Evolutionary conservation across 1,139 yeast species (phyloP), one percentile per base, ranked within the genome.

Genomic region (Candida pseudocylindracea): DNA sequence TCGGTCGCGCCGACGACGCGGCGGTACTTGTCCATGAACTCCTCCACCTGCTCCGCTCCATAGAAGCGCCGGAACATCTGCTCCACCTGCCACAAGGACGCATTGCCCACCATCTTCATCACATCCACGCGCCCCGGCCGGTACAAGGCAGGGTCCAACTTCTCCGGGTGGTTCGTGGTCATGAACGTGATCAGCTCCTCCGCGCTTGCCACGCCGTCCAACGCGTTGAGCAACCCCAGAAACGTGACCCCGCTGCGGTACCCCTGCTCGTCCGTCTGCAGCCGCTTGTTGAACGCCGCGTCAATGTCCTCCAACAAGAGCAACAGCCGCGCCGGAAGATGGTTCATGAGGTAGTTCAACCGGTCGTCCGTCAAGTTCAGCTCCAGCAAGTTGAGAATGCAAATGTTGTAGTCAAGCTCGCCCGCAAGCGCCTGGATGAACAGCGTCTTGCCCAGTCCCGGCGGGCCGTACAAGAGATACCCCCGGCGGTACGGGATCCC

Each of bases 401-500:
- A 91, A 43, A 88, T 88, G 49, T 85, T 85, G 53, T 88, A 88
- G 51, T 91, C 96, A 45, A 88, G 60, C 41, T 85, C 93, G 26
- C 96, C 99, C 0, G 98, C 98, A 36, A 88, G 58, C 0, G 98
- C 95, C 49, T 88, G 96, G 38, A 91, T 88, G 40, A 81, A 80
- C 42, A 93, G 78, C 2, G 96, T 81, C 48, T 88, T 88, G 35
- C 99, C 99, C 41, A 91, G 73, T 1, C 99, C 99, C 0, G 99
- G 99, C 1, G 99, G 98, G 0, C 99, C 99, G 51, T 80, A 85
- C 28, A 88, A 55, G 33, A 88, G 59, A 48, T 88, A 88, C 0
- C 99, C 99, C 44, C 99, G 63, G 50, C 99, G 67, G 47, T 88
- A 88, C 1, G 99, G 99, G 37, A 91, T 88, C 11, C 99, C 99